A percentile compares a stretch with the other conserved stretches of the same genome.
Conservation (phyloP, 2,329 filamentous ascomycete genomes). For the Dactylella cylindrospora region DNA sequence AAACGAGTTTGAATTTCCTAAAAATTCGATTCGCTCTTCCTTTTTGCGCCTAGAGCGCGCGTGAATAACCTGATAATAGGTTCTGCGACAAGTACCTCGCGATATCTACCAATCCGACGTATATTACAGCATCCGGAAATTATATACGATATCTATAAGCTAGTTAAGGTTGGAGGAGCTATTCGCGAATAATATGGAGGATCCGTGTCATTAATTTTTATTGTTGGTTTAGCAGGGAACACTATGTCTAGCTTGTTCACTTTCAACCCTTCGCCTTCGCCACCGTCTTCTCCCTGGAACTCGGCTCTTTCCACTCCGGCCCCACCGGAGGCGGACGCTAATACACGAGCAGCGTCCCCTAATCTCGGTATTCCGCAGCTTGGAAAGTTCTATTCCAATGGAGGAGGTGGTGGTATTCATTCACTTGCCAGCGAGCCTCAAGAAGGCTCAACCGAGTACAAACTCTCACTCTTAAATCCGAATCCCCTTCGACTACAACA, state of each 20-base stretch:
- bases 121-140: too few species aligned
- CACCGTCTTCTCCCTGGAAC: conserved; percentile 85
- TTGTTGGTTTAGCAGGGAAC: too few species aligned
- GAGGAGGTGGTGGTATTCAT: conserved; percentile 65
- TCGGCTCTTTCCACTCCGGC: conserved; percentile 58
- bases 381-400: conserved; percentile 47
- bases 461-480: conserved; percentile 69
- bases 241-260: conserved; percentile 93
- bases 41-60: too few species aligned
- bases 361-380: conserved; percentile 45
- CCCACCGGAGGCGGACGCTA: conserved; percentile 45
- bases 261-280: conserved; percentile 81
- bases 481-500: conserved; percentile 69
- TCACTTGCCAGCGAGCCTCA: conserved; percentile 88
- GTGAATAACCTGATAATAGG: too few species aligned
- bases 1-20: conserved; percentile 25
- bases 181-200: too few species aligned
- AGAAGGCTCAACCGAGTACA: conserved; percentile 93
- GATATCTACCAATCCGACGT: too few species aligned
- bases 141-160: too few species aligned
- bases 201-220: too few species aligned
- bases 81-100: too few species aligned
- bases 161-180: conserved; percentile 13
- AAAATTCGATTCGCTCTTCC: not conserved
- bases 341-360: conserved; percentile 52